Base-by-base conservation (phyloP, 768 basidiomycete species). In the Suillus brevipes region DNA sequence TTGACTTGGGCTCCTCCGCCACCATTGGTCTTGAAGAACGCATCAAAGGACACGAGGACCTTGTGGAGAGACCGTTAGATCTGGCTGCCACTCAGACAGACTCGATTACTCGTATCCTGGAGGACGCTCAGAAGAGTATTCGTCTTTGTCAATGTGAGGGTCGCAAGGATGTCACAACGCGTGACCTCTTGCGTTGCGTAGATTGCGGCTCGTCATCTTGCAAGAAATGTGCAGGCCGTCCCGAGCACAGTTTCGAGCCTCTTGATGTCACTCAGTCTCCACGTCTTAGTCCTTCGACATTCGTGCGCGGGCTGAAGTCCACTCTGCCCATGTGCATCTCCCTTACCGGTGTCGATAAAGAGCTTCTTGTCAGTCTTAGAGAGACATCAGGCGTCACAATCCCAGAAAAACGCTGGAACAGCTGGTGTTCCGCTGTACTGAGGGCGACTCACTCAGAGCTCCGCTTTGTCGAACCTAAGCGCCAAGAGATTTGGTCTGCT, bases 121-220 rank as follows among this genome's bases (percentile, higher is more conserved):
- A 74, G 12, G 79, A 85, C 25, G 95, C 95, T 0, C 75, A 85
- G 63, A 81, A 82, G 65, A 95, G 91, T 67, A 83, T 87, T 18
- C 87, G 96, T 34, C 85, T 95, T 36, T 98, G 96, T 73, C 78
- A 84, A n/a, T 98, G 96, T 72, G 96, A 98, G 77, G 96, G 95
- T 4, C 90, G 92, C 12, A 82, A 86, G 43, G 89, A 86, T 66
- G 88, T 95, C 71, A 90, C 93, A 1, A 83, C 82, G 12, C 82
- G 87, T 40, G 81, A 83, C 40, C 78, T 96, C 45, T 83, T 85
- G 43, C 84, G 83, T 13, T 98, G 96, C 75, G 66, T 72, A 16
- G 91, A 94, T 65, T 98, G 96, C 72, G 85, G 84, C 7, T 85
- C 87, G 10, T 85, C 92, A 16, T 89, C 90, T 40, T 98, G 96